Evolutionary conservation across 345 rosid species (phyloP).

Genomic region (Camelina laxa): DNA sequence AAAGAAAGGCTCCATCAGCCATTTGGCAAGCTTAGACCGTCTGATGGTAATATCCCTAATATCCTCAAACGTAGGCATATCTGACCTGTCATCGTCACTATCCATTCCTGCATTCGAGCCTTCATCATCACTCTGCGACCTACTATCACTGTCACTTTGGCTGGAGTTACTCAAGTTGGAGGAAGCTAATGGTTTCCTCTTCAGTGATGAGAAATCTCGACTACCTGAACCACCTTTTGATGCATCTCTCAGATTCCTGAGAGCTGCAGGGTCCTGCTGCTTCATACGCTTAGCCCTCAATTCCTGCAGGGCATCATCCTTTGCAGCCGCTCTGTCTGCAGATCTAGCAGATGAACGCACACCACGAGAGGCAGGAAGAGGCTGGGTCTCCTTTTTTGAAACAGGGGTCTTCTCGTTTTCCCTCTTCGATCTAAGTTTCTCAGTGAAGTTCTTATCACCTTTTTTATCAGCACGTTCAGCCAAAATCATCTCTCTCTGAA

Average conservation of each 20-base stretch:
- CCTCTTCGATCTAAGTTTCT: constrained; percentile 77
- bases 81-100: constrained; percentile 89
- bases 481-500: constrained; percentile 90
- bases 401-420: constrained; percentile 68
- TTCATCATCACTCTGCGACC: constrained; percentile 90
- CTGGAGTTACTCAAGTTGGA: constrained; percentile 83
- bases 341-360: constrained; percentile 88
- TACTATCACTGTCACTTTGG: constrained; percentile 81
- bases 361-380: constrained; percentile 64
- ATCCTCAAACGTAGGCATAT: constrained; percentile 75
- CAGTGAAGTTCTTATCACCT: constrained; percentile 84
- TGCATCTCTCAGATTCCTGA: constrained; percentile 76
- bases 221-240: constrained; percentile 67
- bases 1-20: constrained; percentile 99
- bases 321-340: constrained; percentile 94
- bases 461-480: constrained; percentile 90
- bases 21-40: constrained; percentile 89
- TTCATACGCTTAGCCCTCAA: constrained; percentile 87
- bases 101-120: constrained; percentile 84
- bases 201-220: constrained; percentile 68
- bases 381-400: constrained; percentile 69
- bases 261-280: constrained; percentile 94
- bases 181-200: constrained; percentile 62
- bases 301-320: constrained; percentile 89
- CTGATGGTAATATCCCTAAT: constrained; percentile 82